A percentile compares a stretch with the other conserved stretches of the same genome.
Conservation (phyloP, 139 green algal species). For the Chlamydomonas incerta region DNA sequence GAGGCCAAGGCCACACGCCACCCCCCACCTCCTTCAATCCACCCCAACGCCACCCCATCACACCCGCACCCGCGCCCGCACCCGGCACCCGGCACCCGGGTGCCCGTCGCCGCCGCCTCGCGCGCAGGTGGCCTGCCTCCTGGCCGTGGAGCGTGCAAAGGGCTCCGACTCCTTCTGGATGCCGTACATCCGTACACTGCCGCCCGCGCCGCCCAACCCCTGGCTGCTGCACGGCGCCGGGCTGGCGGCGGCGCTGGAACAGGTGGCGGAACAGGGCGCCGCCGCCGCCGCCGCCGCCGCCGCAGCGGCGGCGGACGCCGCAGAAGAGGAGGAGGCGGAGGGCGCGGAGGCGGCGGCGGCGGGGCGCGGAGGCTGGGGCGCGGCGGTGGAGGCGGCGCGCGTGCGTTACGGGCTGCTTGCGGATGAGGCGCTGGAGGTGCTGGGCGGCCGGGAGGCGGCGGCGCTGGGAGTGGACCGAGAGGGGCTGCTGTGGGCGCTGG, state of each 20-base stretch:
- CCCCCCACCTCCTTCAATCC: too few relatives aligned
- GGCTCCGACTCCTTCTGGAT: conserved; percentile 30
- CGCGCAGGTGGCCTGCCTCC: conserved; percentile 1
- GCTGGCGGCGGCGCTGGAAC: conserved; percentile 10
- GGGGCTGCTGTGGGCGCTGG: conserved; percentile 35
- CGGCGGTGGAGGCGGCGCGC: conserved; percentile 11
- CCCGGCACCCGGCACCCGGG: not conserved
- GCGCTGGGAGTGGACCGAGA: not conserved
- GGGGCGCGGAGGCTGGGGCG: not conserved
- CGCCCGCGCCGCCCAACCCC: conserved; percentile 12
- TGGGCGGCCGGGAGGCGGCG: not conserved
- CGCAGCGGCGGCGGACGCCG: not conserved
- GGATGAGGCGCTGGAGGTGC: conserved; percentile 20
- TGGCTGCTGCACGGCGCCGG: not conserved
- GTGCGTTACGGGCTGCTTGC: not conserved
- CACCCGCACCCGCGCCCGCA: too few relatives aligned
- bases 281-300: not conserved
- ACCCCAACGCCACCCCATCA: too few relatives aligned
- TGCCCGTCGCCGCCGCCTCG: not conserved
- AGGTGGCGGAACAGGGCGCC: not conserved
- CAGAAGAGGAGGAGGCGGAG: not conserved
- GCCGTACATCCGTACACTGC: conserved; percentile 25
- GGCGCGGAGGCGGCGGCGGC: not conserved
- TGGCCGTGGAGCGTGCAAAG: not conserved
- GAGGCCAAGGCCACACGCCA: too few relatives aligned